Base-by-base conservation (phyloP, 1,139 yeast species). In the Candida dubliniensis region DNA sequence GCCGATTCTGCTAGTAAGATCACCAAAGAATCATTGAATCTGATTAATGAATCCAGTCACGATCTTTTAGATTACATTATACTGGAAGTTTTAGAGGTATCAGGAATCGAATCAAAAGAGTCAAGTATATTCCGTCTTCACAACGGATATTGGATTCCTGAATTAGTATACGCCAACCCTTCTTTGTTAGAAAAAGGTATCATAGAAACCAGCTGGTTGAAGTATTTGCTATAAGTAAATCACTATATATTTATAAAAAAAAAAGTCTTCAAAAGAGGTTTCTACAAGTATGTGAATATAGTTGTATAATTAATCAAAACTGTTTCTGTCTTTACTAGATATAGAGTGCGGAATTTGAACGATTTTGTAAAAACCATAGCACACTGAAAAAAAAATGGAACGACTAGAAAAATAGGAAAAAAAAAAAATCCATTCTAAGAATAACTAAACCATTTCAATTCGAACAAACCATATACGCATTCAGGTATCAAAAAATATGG, bases 91-190 rank as follows among this genome's bases (percentile, higher is more conserved):
- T 58, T 67, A 32, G 70, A 64, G 13, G 47, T 56, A 25, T 47
- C 46, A n/a, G 9, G 14, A 2, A 15, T 27, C 13, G 59, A 59
- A 14, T 61, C 62, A 39, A 50, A 58, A 2, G 40, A 41, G 4
- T 60, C 58, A 8, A 56, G 58, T 43, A 54, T 66, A n/a, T 73
- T 73, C 55, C 58, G 70, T 36, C 57, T 70, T 44, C 67, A 70
- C 55, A 74, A 73, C 49, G 58, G 60, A 40, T 59, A 60, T 46
- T 74, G 79, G 79, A 56, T 74, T 38, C 72, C 74, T 12, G 74
- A 67, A 15, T 54, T 70, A 47, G 63, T 73, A 10, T 72, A 67
- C 47, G 63, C 73, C 40, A 74, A 74, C 46, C 79, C 79, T 2
- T 60, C 69, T 12, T 61, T 74, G 40, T 55, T 74, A 30, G 75